Conservation (phyloP, 2,329 filamentous ascomycete genomes). For the Cylindrodendrum hubeiense region DNA sequence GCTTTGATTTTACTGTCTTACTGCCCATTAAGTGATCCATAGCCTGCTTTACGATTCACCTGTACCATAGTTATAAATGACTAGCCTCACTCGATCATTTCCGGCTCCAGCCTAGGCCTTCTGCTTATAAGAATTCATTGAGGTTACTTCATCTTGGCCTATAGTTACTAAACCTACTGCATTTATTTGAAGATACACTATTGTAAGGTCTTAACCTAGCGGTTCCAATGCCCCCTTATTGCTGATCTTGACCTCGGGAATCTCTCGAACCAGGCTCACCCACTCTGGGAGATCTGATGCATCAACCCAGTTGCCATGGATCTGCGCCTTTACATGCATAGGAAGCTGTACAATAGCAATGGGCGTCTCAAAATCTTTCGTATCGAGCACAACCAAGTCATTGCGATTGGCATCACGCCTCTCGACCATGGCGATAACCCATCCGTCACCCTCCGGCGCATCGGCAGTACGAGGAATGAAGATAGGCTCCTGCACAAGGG, state of each 20-base stretch:
- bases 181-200: no score
- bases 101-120: no score
- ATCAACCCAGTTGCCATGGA: constrained; percentile 30
- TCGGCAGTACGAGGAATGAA: constrained; percentile 21
- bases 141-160: no score
- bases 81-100: no score
- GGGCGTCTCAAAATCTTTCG: constrained; percentile 17
- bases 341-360: constrained; percentile 26
- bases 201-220: neutral
- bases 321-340: constrained; percentile 20
- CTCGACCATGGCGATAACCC: constrained; percentile 21
- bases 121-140: no score
- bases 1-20: no score
- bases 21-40: no score
- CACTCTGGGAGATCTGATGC: neutral
- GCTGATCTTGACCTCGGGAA: neutral
- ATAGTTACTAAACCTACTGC: no score
- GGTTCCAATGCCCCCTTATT: constrained; percentile 8
- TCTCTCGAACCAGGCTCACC: constrained; percentile 9
- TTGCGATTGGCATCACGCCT: constrained; percentile 9
- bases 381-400: constrained; percentile 28
- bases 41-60: no score
- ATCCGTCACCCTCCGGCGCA: constrained; percentile 23
- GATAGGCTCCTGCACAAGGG: constrained; percentile 21
- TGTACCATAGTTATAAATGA: no score